phyloP scores from a whole-genome alignment of 202 grass and related monocot genomes.

The Panicum virgatum region DNA sequence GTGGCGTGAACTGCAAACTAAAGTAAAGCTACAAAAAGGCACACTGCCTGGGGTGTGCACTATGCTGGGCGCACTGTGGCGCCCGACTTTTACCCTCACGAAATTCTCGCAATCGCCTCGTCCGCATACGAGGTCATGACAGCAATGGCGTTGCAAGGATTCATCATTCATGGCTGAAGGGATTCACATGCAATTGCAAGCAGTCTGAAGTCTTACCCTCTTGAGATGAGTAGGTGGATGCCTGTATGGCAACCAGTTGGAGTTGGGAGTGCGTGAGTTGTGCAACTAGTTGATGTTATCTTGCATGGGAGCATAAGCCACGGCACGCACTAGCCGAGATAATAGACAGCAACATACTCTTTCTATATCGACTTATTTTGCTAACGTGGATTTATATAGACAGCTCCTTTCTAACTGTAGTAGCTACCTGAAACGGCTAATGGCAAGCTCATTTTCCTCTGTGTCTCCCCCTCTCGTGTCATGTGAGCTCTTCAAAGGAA shows the following conservation, averaged over 20 bases:
- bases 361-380: too few species aligned
- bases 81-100: neutral
- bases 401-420: too few species aligned
- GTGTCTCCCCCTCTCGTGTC: neutral
- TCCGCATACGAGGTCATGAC: constrained; percentile 13
- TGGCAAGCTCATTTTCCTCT: neutral
- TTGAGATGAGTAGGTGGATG: neutral
- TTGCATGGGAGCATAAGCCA: too few species aligned
- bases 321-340: too few species aligned
- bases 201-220: neutral
- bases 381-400: too few species aligned
- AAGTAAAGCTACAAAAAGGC: constrained; percentile 44
- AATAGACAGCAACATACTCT: too few species aligned
- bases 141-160: neutral
- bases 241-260: neutral
- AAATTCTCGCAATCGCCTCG: neutral
- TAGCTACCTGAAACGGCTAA: neutral
- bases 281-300: too few species aligned
- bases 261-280: neutral
- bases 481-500: neutral
- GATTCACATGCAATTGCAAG: constrained; percentile 33
- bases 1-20: constrained; percentile 46
- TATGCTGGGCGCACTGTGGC: neutral
- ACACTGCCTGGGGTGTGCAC: constrained; percentile 17
- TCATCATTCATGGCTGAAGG: neutral